Percentiles rank a stretch among this genome's conserved stretches.
Conservation (phyloP, 2,329 filamentous ascomycete genomes). For the Cladosporium velox region DNA sequence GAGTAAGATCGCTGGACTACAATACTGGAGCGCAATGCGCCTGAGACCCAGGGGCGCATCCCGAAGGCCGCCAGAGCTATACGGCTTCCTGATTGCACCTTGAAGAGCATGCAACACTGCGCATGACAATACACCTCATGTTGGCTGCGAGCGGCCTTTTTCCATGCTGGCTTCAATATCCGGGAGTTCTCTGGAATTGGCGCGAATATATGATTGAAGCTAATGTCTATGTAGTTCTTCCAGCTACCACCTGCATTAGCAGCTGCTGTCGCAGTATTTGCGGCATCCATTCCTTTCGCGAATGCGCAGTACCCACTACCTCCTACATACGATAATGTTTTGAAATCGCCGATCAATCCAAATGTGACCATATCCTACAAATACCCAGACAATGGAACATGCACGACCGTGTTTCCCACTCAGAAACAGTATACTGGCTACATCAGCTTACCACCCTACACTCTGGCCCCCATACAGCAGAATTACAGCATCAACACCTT, state of each 20-base stretch:
- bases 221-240: constrained; percentile 12
- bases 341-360: constrained; percentile 63
- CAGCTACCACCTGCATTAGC: constrained; percentile 32
- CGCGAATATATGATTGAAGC: background rate
- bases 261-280: constrained; percentile 28
- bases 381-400: constrained; percentile 59
- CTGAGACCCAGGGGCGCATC: background rate
- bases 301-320: constrained; percentile 44
- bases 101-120: background rate
- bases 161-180: background rate
- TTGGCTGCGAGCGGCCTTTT: background rate
- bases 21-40: background rate
- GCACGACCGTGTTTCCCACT: constrained; percentile 63
- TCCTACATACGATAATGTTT: constrained; percentile 51
- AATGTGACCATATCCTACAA: constrained; percentile 71
- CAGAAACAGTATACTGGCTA: constrained; percentile 74
- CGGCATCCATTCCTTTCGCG: constrained; percentile 17
- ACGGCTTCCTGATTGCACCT: background rate
- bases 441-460: constrained; percentile 58
- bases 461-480: constrained; percentile 50
- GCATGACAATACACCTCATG: background rate
- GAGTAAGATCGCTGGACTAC: background rate
- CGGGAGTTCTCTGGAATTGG: background rate
- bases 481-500: constrained; percentile 63
- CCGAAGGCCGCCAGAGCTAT: background rate